phyloP scores from a whole-genome alignment of 306 rosid species.

The Alnus rubra region DNA sequence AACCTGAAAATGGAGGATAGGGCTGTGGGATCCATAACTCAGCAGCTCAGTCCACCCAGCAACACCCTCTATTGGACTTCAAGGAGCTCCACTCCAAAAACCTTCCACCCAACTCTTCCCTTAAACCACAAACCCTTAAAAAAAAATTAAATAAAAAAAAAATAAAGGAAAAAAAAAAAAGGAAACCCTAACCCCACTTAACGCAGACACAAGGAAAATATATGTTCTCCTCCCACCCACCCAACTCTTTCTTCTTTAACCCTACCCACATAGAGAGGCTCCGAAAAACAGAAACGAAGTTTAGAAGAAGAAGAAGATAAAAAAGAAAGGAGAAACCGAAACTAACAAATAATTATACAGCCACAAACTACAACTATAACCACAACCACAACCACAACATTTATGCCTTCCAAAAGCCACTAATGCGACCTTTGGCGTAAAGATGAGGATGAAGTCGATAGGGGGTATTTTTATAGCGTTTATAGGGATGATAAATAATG shows the following conservation, averaged over 20 bases:
- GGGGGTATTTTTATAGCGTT: slow-evolving; percentile 22
- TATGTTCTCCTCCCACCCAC: not conserved
- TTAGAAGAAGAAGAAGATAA: no score
- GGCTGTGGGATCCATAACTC: slow-evolving; percentile 83
- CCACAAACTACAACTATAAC: not conserved
- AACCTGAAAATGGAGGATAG: slow-evolving; percentile 35
- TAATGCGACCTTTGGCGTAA: not conserved
- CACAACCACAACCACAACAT: not conserved
- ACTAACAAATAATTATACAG: not conserved
- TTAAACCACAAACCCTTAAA: not conserved
- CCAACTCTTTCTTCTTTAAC: not conserved
- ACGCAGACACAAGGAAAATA: not conserved
- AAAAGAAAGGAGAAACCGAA: not conserved
- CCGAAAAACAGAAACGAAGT: not conserved
- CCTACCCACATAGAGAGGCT: no score
- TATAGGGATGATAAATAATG: slow-evolving; percentile 6
- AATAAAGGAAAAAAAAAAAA: no score
- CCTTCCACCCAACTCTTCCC: not conserved
- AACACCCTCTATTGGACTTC: slow-evolving; percentile 76
- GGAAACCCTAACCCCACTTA: not conserved
- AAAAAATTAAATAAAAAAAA: no score
- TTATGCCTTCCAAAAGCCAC: not conserved
- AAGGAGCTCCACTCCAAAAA: slow-evolving; percentile 78
- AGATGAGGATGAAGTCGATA: not conserved
- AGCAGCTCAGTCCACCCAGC: slow-evolving; percentile 83